Evolutionary conservation across 176 grass and related monocot genomes (phyloP).

Genomic region (Carex littledalei): DNA sequence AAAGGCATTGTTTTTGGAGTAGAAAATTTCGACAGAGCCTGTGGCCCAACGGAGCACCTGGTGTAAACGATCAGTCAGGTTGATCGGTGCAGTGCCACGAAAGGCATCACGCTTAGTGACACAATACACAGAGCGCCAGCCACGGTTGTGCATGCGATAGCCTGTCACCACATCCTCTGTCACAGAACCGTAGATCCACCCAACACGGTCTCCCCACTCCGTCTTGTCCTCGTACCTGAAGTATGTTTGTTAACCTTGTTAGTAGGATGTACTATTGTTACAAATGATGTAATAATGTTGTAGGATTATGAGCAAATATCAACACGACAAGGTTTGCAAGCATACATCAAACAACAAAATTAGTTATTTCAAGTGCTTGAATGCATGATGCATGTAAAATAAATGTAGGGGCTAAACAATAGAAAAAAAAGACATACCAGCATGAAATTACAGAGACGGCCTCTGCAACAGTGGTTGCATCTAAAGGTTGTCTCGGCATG

Average conservation of each 20-base stretch:
- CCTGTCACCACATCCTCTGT: constrained; percentile 38
- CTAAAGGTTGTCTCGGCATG: constrained; percentile 23
- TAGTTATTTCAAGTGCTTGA: neutral
- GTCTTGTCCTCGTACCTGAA: constrained; percentile 30
- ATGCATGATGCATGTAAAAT: neutral
- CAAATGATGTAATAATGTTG: neutral
- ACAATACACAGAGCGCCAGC: constrained; percentile 38
- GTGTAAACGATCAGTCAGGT: constrained; percentile 27
- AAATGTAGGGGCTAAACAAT: neutral
- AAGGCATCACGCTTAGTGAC: constrained; percentile 33
- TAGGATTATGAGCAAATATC: neutral
- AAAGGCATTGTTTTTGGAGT: constrained; percentile 33
- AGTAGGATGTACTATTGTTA: neutral
- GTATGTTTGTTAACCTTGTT: neutral
- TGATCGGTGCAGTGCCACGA: constrained; percentile 32
- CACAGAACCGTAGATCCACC: constrained; percentile 41
- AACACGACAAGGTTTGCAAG: neutral
- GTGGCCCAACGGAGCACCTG: constrained; percentile 42
- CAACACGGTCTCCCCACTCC: constrained; percentile 35
- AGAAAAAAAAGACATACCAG: constrained; percentile 12
- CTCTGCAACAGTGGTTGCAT: constrained; percentile 31
- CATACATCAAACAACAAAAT: neutral
- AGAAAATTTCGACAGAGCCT: constrained; percentile 39
- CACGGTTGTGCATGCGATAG: constrained; percentile 39
- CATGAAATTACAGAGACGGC: constrained; percentile 35